These are phyloP conservation scores for Helotiales sp. DNA, from an alignment of 2,329 filamentous ascomycete species.

Conservation along the genomic window DNA sequence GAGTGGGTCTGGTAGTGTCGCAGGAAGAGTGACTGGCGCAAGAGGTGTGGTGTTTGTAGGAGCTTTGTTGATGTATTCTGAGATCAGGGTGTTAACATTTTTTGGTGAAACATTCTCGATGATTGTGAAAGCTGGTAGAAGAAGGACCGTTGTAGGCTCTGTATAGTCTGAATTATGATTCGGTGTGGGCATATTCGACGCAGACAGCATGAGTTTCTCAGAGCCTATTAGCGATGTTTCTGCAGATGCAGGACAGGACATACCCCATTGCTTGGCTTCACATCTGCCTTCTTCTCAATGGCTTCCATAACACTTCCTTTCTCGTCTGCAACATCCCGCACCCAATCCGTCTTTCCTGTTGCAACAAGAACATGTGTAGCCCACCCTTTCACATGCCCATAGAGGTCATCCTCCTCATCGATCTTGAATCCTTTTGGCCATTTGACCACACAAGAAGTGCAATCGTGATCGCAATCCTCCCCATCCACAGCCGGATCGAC, in stretches of 20 bases:
- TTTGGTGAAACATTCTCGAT: conserved; percentile 81
- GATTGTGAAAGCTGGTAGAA: conserved; percentile 82
- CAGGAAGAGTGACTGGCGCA: conserved; percentile 60
- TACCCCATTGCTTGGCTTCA: conserved; percentile 68
- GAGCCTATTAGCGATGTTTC: conserved; percentile 2
- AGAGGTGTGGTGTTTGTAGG: conserved; percentile 68
- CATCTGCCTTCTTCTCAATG: conserved; percentile 53
- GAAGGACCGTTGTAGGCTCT: conserved; percentile 73
- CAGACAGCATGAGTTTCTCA: conserved; percentile 84
- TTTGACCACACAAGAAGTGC: conserved; percentile 73
- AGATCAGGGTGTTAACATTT: conserved; percentile 70
- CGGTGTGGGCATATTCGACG: conserved; percentile 85
- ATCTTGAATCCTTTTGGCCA: conserved; percentile 74
- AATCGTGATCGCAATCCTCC: conserved; percentile 87
- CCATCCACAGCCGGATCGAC: conserved; percentile 79
- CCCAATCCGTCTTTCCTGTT: conserved; percentile 96
- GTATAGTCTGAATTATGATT: conserved; percentile 62
- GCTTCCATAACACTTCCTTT: conserved; percentile 83
- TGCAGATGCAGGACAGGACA: conserved; percentile 35
- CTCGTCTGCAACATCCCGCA: conserved; percentile 84
- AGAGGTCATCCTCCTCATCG: conserved; percentile 76
- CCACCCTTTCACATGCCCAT: conserved; percentile 84
- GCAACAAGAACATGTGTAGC: conserved; percentile 87
- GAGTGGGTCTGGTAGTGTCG: conserved; percentile 34
- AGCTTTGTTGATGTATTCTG: conserved; percentile 65